Evolutionary conservation across 1,139 yeast species (phyloP), one percentile per base, ranked within the genome.

Genomic region (Taphrina confusa): DNA sequence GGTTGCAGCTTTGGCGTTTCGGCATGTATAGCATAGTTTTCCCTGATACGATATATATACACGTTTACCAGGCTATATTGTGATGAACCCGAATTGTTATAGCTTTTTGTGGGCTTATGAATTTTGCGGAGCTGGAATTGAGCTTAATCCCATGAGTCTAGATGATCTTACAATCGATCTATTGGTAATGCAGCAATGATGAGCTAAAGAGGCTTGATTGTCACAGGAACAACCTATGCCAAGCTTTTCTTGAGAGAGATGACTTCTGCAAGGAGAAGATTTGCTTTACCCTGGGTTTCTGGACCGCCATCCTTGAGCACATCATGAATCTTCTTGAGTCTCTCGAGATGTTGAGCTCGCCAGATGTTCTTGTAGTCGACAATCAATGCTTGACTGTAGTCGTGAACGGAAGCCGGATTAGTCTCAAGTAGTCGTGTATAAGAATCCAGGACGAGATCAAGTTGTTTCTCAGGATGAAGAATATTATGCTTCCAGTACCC

Each of bases 401-500:
- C 52, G 14, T 22, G 20, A 6, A 47, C 42, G 28, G 42, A 31
- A 9, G 28, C 42, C 4, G 52, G 52, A 8, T n/a, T 16, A 5
- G 18, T 18, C 27, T 44, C 34, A n/a, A 54, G 51, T 5, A 54
- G 44, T 3, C 34, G 12, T 4, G 27, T 44, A 11, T 54, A 54
- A 14, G 58, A 23, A 5, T 44, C 40, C 4, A 54, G 45, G 14
- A 44, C 44, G 31, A 54, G 45, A n/a, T 23, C 33, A 14, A 54
- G 37, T 9, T 54, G 58, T 28, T 23, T 42, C 14, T 42, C 58
- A 3, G 51, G 51, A 22, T 28, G 33, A 14, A 54, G 27, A 11
- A 54, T 54, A 36, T 54, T 42, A 39, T 54, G 58, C 28, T 54
- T 54, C 58, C 58, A 54, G 22, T 31, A 54, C 34, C 58, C 58